Conservation (phyloP, 192 early-diverging fungal species). For the Entophlyctis luteolus region DNA sequence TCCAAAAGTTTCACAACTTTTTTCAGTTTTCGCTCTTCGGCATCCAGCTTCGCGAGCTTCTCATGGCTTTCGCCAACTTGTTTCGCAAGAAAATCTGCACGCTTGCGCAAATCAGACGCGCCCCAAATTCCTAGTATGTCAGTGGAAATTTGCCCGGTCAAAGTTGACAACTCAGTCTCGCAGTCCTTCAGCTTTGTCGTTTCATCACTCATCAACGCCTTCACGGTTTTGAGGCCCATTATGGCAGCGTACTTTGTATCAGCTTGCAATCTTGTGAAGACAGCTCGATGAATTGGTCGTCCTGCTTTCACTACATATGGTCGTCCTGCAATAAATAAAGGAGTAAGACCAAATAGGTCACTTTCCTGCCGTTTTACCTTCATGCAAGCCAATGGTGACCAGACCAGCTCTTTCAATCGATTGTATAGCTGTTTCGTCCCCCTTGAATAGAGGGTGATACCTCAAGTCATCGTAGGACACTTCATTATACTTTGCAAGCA, state of each 20-base stretch:
- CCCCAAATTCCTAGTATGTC: constrained; percentile 3
- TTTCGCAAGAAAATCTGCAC: constrained; percentile 26
- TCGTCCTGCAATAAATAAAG: constrained; percentile 52
- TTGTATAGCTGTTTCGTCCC: constrained; percentile 73
- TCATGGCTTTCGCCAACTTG: neutral
- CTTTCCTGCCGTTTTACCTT: constrained; percentile 58
- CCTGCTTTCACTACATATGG: constrained; percentile 75
- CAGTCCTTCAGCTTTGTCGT: constrained; percentile 31
- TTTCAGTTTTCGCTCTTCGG: no score
- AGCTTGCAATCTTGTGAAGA: constrained; percentile 69
- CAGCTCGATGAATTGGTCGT: constrained; percentile 76
- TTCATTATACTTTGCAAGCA: constrained; percentile 58
- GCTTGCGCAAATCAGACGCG: constrained; percentile 10
- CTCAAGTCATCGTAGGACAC: constrained; percentile 81
- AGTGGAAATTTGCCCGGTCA: constrained; percentile 15
- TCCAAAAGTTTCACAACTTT: no score
- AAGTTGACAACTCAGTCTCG: constrained; percentile 34
- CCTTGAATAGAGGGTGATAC: constrained; percentile 77
- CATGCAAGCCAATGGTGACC: constrained; percentile 70
- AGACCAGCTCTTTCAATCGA: constrained; percentile 90
- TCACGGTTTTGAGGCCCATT: constrained; percentile 63
- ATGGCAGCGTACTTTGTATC: constrained; percentile 71
- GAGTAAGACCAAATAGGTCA: no score
- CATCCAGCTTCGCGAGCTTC: no score
- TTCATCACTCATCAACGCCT: constrained; percentile 33